These are phyloP conservation scores for Dendrobium chrysotoxum DNA, from an alignment of 106 monocot genomes.

Conservation along the genomic window DNA sequence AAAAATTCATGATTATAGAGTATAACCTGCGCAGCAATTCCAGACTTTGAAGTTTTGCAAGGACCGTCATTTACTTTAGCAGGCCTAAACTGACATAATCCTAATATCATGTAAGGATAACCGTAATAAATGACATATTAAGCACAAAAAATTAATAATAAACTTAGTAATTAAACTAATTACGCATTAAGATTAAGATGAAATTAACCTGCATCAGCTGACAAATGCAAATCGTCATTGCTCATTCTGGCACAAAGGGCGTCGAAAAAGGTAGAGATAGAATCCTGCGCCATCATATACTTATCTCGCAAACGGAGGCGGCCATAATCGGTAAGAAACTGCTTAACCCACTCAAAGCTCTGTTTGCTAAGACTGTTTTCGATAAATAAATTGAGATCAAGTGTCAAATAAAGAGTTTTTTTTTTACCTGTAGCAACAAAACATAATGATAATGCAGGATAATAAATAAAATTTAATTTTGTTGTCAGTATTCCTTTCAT, in stretches of 20 bases:
- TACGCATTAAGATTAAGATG: not conserved
- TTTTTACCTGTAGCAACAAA: too few relatives aligned
- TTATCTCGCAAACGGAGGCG: conserved; percentile 11
- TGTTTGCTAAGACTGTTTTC: conserved; percentile 21
- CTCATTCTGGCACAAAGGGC: conserved; percentile 29
- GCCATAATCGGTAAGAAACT: conserved; percentile 41
- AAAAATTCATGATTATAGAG: not conserved
- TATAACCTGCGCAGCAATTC: conserved; percentile 40
- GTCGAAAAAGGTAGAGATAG: conserved; percentile 38
- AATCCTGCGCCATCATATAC: conserved; percentile 24
- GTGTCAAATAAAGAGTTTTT: too few relatives aligned
- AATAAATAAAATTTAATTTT: too few relatives aligned
- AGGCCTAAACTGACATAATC: conserved; percentile 14
- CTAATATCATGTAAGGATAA: conserved; percentile 11
- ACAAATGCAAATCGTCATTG: not conserved
- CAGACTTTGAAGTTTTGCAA: conserved; percentile 16
- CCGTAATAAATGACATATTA: not conserved
- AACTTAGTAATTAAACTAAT: not conserved
- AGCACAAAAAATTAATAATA: not conserved
- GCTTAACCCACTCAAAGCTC: conserved; percentile 32
- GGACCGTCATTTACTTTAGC: not conserved
- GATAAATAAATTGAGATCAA: not conserved
- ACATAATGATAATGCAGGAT: too few relatives aligned
- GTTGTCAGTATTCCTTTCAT: too few relatives aligned
- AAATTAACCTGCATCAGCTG: conserved; percentile 8